These are phyloP conservation scores for Dissoconium aciculare DNA, from an alignment of 2,329 filamentous ascomycete genomes.

Conservation along the genomic window DNA sequence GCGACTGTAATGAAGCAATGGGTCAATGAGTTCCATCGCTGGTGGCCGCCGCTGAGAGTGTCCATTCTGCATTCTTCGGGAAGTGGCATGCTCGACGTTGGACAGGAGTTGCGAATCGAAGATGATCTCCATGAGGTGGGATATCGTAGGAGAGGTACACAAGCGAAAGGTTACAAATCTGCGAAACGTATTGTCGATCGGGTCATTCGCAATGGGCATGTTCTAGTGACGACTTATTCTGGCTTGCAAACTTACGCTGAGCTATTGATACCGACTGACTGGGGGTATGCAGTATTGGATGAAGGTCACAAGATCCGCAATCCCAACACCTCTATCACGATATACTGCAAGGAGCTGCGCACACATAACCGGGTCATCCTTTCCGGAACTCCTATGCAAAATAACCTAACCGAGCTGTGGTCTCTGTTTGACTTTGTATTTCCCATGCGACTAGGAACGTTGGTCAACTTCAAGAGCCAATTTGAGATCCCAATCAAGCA, in stretches of 20 bases:
- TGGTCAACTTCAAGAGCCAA: constrained; percentile 77
- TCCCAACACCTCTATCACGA: constrained; percentile 84
- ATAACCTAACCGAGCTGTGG: constrained; percentile 90
- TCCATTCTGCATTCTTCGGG: constrained; percentile 91
- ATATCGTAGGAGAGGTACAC: constrained; percentile 12
- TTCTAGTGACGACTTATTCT: constrained; percentile 89
- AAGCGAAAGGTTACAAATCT: constrained; percentile 47
- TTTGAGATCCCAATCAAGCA: constrained; percentile 90
- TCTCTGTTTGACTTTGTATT: constrained; percentile 96
- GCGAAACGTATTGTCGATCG: constrained; percentile 69
- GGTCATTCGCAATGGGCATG: constrained; percentile 72
- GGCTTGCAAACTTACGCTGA: constrained; percentile 87
- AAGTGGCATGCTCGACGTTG: constrained; percentile 83
- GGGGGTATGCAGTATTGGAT: constrained; percentile 88
- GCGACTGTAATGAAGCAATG: constrained; percentile 93
- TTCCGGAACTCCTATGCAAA: constrained; percentile 94
- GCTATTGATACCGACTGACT: constrained; percentile 65
- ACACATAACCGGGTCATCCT: constrained; percentile 85
- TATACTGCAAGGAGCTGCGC: constrained; percentile 84
- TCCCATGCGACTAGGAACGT: constrained; percentile 82
- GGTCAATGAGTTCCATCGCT: constrained; percentile 96
- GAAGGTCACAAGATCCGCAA: constrained; percentile 98
- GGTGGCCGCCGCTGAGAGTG: constrained; percentile 98
- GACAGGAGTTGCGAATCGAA: constrained; percentile 46
- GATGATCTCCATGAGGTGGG: constrained; percentile 44